Conservation (phyloP, 1,139 yeast genomes). For the Suhomyces kunorum region DNA sequence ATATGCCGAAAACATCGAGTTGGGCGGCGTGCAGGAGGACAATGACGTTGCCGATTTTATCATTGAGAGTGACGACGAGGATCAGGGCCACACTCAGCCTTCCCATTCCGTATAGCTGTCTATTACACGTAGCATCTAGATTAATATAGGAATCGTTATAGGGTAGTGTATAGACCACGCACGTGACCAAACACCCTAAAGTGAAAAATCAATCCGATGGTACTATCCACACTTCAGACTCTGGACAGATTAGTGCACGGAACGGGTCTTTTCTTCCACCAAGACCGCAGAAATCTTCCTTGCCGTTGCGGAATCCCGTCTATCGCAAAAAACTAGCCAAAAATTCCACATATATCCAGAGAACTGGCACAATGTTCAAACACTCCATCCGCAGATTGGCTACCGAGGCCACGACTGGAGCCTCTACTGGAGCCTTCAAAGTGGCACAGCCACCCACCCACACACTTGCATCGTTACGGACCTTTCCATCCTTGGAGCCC, state of each 20-base stretch:
- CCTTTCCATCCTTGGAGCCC: constrained; percentile 91
- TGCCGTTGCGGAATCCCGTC: background rate
- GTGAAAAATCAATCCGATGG: constrained; percentile 1
- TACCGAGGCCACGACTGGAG: constrained; percentile 25
- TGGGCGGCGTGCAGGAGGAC: constrained; percentile 29
- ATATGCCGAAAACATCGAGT: constrained; percentile 38
- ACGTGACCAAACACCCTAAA: background rate
- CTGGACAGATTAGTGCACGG: background rate
- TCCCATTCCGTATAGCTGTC: constrained; percentile 7
- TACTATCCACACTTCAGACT: background rate
- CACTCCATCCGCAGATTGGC: constrained; percentile 36
- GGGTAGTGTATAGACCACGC: background rate
- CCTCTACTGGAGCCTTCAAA: constrained; percentile 24
- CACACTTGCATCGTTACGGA: constrained; percentile 76
- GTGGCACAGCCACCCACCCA: constrained; percentile 62
- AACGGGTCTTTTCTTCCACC: background rate
- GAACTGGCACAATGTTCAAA: constrained; percentile 23
- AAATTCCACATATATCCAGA: background rate
- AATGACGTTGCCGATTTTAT: constrained; percentile 36
- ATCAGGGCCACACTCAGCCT: constrained; percentile 19
- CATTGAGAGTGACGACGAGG: constrained; percentile 54
- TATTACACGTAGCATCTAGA: background rate
- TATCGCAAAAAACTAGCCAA: background rate
- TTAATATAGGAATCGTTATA: background rate
- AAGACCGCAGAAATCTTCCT: background rate